These are phyloP conservation scores for Primulina eburnea DNA, from an alignment of 257 asterid species.

Conservation along the genomic window DNA sequence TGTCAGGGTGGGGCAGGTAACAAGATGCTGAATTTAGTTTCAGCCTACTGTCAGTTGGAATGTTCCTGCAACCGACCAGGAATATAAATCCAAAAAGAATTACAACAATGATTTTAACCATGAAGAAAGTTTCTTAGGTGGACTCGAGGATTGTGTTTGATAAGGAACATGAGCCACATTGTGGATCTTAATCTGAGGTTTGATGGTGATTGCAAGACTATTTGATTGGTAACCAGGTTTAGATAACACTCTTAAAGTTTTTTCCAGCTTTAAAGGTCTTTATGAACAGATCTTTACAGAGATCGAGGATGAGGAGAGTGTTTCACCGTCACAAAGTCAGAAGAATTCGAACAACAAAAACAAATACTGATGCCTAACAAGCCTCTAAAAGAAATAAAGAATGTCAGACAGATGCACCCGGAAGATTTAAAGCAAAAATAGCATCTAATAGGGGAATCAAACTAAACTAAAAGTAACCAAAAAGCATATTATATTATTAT, in stretches of 20 bases:
- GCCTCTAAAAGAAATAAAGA: background rate
- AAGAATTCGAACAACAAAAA: too few species aligned
- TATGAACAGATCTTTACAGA: background rate
- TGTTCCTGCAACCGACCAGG: constrained; percentile 48
- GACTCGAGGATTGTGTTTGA: background rate
- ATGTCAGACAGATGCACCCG: background rate
- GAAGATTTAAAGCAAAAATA: background rate
- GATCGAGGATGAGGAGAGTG: background rate
- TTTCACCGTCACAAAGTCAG: background rate
- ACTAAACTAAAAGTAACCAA: background rate
- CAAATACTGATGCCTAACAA: too few species aligned
- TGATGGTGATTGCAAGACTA: background rate
- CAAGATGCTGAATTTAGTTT: constrained; percentile 88
- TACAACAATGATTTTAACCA: constrained; percentile 11
- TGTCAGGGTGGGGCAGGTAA: constrained; percentile 93
- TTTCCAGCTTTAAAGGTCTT: background rate
- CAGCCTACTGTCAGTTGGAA: constrained; percentile 42
- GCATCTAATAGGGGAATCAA: background rate
- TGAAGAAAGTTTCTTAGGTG: background rate
- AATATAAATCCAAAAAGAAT: constrained; percentile 4
- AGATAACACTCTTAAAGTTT: background rate
- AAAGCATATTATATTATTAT: background rate
- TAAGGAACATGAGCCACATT: background rate
- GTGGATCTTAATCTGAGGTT: background rate
- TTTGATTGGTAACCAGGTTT: background rate